These are phyloP conservation scores for Halenospora varia DNA, from an alignment of 495 filamentous ascomycete genomes.

Conservation along the genomic window DNA sequence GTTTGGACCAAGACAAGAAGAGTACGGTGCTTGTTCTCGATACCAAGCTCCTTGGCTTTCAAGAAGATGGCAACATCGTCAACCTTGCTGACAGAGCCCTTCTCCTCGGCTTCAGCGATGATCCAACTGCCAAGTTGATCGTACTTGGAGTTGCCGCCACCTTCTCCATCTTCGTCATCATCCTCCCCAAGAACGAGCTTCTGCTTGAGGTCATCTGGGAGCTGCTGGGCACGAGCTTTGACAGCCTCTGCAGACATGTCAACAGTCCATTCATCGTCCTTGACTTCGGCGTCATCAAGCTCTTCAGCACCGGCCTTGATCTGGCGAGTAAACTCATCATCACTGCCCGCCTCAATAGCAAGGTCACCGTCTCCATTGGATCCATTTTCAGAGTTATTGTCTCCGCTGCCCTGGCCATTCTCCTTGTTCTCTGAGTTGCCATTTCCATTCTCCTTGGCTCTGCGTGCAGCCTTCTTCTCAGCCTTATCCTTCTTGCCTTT, in stretches of 20 bases:
- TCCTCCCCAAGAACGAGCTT: constrained; percentile 81
- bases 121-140: constrained; percentile 95
- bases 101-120: constrained; percentile 63
- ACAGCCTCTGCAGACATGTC: constrained; percentile 94
- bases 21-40: constrained; percentile 92
- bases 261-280: constrained; percentile 90
- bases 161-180: constrained; percentile 79
- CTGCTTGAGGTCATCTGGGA: constrained; percentile 87
- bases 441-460: constrained; percentile 65
- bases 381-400: constrained; percentile 70
- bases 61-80: constrained; percentile 86
- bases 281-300: constrained; percentile 61
- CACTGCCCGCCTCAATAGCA: constrained; percentile 73
- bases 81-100: constrained; percentile 68
- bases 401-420: constrained; percentile 54
- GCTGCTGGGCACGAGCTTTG: constrained; percentile 85
- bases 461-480: constrained; percentile 78
- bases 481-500: constrained; percentile 97
- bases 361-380: constrained; percentile 66
- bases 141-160: constrained; percentile 72
- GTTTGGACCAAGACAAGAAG: constrained; percentile 88
- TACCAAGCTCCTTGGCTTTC: constrained; percentile 94
- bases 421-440: constrained; percentile 50
- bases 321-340: constrained; percentile 87
- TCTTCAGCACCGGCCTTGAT: constrained; percentile 80